Evolutionary conservation across 2,329 filamentous ascomycete genomes (phyloP), one percentile per base, ranked within the genome.

Genomic region (Coniosporium tulheliwenetii): DNA sequence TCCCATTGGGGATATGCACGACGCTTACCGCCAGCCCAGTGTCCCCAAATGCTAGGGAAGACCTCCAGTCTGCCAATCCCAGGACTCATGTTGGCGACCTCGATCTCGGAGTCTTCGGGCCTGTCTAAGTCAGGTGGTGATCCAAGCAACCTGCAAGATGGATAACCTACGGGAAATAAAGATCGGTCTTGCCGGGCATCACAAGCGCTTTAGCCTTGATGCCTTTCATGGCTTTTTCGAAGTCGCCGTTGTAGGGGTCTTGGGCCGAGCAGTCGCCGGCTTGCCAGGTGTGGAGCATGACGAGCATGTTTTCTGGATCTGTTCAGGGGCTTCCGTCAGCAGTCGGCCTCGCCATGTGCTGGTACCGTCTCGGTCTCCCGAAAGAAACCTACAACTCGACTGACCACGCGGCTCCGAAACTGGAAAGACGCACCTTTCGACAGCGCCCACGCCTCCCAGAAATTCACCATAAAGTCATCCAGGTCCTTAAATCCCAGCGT

Each of bases 251-350:
- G 47, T 82, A 86, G 2, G 75, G 77, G 41, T 76, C 67, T 51
- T 85, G 79, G 5, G 71, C 60, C 3, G 80, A 82, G 39, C 75
- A 71, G 50, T 89, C 81, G 1, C 71, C 82, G 5, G 73, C 68
- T 56, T 89, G 82, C 84, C 84, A 91, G 0, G 81, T 86, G 30
- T 80, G 71, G 3, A 85, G 62, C 82, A 86, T 85, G 1, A 71
- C 70, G 0, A 86, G 63, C 53, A 86, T 64, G 45, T 86, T 84
- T 48, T 85, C 80, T 0, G 82, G 81, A 48, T 85, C 79, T 68
- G 49, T 19, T 26, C 19, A 26, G 19, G 19, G 19, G 7, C 19
- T 26, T 7, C 19, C 7, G 19, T 26, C 19, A 8, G 19, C 8
- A 8, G 19, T n/a, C n/a, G n/a, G n/a, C n/a, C n/a, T n/a, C n/a